Base-by-base conservation (phyloP, 2,329 filamentous ascomycete species). In the Neoarthrinium moseri region DNA sequence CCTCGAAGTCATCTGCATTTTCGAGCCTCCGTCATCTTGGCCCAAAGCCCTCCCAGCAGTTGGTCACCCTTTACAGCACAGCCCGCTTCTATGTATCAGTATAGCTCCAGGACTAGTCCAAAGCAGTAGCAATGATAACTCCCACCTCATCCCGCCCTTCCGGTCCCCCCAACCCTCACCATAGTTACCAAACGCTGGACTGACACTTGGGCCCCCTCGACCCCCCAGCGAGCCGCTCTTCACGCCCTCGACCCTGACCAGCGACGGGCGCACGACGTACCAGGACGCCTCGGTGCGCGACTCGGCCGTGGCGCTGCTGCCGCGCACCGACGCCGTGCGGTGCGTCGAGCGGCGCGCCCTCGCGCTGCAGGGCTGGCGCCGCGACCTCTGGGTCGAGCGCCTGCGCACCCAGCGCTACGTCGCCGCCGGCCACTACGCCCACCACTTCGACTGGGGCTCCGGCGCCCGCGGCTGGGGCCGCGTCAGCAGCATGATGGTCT, bases 381-480 rank as follows among this genome's bases (percentile, higher is more conserved):
- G 69, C 30, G 72, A 79, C 43, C 58, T 77, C 13, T 80, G 72
- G 72, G 55, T 79, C 51, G 77, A 80, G 58, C 66, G 74, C 4
- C 63, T 79, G 40, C 70, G 77, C 26, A 74, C 74, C 20, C 77
- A 80, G 62, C 67, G 71, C 22, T 80, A 80, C 52, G 56, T 55
- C 6, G 59, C 67, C 1, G 67, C 64, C 5, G 74, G 75, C 2
- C 75, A 78, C 58, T 80, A 80, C 57, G 63, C 61, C 33, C 74
- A 78, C 48, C 77, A 80, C 58, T 79, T 74, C 51, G 77, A 80
- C 64, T 80, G 74, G 74, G 74, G 69, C 42, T 64, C 77, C 22
- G 76, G 75, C 49, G 71, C 73, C 51, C 74, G 70, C 36, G 70
- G 67, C 48, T 68, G 66, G 68, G 71, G 69, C 2, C 65, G 77